Base-by-base conservation (phyloP, 192 early-diverging fungal genomes). In the Backusella psychrophila region DNA sequence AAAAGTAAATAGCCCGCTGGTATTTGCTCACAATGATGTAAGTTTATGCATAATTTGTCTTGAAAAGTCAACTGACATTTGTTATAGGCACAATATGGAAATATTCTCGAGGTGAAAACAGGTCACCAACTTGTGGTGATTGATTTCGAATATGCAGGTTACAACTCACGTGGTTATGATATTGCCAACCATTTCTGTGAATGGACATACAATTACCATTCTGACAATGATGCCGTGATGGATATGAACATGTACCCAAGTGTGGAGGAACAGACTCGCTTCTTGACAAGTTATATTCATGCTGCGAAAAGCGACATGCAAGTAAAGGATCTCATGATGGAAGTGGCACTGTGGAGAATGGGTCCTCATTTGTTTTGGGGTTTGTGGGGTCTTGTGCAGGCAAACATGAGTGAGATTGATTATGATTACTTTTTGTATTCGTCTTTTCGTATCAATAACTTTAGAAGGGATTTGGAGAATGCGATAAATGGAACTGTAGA, bases 1-100 rank as follows among this genome's bases (percentile, higher is more conserved):
- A 5, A 65, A 42, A 1, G 69, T 89, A 15, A 69, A 87, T 23
- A 86, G 84, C 8, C 94, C 94, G 0, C 70, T 94, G 2, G 94
- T 95, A 14, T 96, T 97, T 85, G 89, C 90, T 9, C 95, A 97
- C 80, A 95, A 93, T 72, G 95, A 97, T 79, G 87, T 90, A 87
- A 87, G 82, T 38, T 38, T 38, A 38, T 39, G 38, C 33, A 33
- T 33, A 2, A 33, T 33, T 33, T 39, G 9, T 11, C 9, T 38
- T 6, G 36, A 19, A 2, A 19, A 21, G 21, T 73, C 9, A 41
- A 49, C 44, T 59, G 56, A 26, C 12, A 12, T 42, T 33, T 41
- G 17, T 17, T 74, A 29, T 29, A 92, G 90, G 79, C 85, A 19
- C 95, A 97, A 82, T 96, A 95, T 77, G 95, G 95, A 39, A 97